Evolutionary conservation across 306 rosid species (phyloP), one percentile per base, ranked within the genome.

Genomic region (Spatholobus suberectus): DNA sequence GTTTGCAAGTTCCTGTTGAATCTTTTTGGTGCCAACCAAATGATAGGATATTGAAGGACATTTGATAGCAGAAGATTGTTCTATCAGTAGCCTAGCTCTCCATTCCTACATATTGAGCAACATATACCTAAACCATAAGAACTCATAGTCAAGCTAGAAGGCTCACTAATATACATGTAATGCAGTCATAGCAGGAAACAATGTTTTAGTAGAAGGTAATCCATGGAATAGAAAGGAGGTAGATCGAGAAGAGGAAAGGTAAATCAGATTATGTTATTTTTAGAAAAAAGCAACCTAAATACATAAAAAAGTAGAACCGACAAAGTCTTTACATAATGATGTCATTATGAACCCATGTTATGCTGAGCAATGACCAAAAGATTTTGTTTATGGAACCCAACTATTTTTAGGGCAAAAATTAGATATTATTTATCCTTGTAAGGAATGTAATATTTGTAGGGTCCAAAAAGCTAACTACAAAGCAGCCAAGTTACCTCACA

Each of bases 31-130:
- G 77, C 99, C 99, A 38, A 68, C 93, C 81, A 96, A 83, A 86
- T 96, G 99, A 91, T 96, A 96, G 72, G 98, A 92, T 85, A 96
- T 91, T 57, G 99, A 96, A 71, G 99, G 99, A 82, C 98, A 92
- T 84, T 96, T 96, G 80, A 94, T 41, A 54, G 99, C 95, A 73
- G 98, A 96, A 77, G 99, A 96, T 79, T 83, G 95, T 87, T 96
- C 99, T 83, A 92, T 85, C 70, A 94, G 82, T 75, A 94, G 91
- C 90, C 98, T 91, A 59, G 97, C 97, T 57, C 86, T 86, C 98
- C 99, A 96, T 82, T 94, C 99, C 99, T 96, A 81, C 84, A 88
- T 24, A 77, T 69, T 29, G 74, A 75, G 67, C 52, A 71, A 5
- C 65, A 65, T 18, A 47, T 75, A 55, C 49, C 63, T 49, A 87